Base-by-base conservation (phyloP, 805 yeast genomes). In the Candida succiphila region DNA sequence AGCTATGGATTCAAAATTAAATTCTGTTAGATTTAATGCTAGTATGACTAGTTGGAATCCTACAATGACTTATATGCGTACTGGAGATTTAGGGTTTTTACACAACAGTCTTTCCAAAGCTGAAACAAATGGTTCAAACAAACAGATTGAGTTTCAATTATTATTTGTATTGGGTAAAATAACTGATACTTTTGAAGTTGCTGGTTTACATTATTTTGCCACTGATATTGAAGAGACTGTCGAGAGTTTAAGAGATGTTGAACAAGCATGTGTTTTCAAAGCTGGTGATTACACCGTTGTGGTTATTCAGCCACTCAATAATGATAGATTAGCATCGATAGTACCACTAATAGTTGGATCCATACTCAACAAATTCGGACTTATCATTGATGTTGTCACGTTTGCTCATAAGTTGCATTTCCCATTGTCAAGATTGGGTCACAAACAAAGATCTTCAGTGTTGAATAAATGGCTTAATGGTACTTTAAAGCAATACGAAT, bases 11-110 rank as follows among this genome's bases (percentile, higher is more conserved):
- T 54, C 60, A 9, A n/a, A n/a, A n/a, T 72, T 77, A 42, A 64
- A 63, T 6, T 53, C 60, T 8, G 62, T 63, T 16, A 82, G 82
- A 42, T 74, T 83, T 43, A 56, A 60, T 17, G 89, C 87, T 13
- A 69, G 65, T 34, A 72, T 88, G 14, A 67, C 54, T 2, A 80
- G 72, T 26, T 84, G 80, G 15, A 78, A 80, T 46, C 67, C 72
- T 9, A 74, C 72, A 1, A 57, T 77, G 33, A 62, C 70, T 3
- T 92, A 84, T 53, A 62, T 84, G 43, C 66, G 98, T 42, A 92
- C 97, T 0, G 97, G 97, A 1, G 96, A 92, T 50, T 62, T 92
- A 25, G 99, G 99, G 0, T 92, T 92, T 52, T 64, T 92, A 35
- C 95, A 87, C 48, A 79, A 77, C 16, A 10, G 24, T 20, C 77